These are phyloP conservation scores for Xylaria digitata DNA, from an alignment of 2,329 filamentous ascomycete species.

Conservation along the genomic window DNA sequence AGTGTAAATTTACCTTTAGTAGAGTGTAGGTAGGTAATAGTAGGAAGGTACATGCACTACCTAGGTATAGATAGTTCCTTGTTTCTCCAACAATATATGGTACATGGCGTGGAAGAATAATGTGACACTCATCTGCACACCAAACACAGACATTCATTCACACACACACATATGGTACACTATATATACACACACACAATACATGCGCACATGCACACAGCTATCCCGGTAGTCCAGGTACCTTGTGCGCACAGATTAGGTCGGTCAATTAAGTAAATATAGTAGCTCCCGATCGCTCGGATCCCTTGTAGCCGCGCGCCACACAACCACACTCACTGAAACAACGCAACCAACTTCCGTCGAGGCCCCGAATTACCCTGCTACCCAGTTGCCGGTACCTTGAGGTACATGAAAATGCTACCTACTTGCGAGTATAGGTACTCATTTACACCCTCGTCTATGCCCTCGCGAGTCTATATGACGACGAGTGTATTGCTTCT, in stretches of 20 bases:
- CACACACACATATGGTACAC: too few relatives aligned
- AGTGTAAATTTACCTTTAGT: not conserved
- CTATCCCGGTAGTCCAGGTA: not conserved
- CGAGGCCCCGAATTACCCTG: too few relatives aligned
- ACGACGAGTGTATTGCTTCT: not conserved
- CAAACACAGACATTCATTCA: not conserved
- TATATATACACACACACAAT: too few relatives aligned
- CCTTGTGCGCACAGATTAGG: slow-evolving; percentile 2
- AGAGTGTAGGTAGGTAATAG: too few relatives aligned
- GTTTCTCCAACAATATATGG: not conserved
- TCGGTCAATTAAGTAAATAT: slow-evolving; percentile 18
- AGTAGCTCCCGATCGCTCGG: slow-evolving; percentile 32
- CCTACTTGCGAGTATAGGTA: not conserved
- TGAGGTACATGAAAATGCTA: not conserved
- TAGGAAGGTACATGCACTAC: too few relatives aligned
- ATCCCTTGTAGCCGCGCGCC: slow-evolving; percentile 29
- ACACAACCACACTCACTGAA: slow-evolving; percentile 8
- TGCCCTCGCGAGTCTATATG: not conserved
- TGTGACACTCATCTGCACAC: not conserved
- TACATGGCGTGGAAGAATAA: not conserved
- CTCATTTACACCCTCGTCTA: not conserved
- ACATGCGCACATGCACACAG: too few relatives aligned
- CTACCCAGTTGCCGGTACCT: not conserved
- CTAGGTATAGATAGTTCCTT: not conserved
- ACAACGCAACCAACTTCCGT: slow-evolving; percentile 11